phyloP scores from a whole-genome alignment of 2,329 filamentous ascomycete species.

The Ascomycota sp. region DNA sequence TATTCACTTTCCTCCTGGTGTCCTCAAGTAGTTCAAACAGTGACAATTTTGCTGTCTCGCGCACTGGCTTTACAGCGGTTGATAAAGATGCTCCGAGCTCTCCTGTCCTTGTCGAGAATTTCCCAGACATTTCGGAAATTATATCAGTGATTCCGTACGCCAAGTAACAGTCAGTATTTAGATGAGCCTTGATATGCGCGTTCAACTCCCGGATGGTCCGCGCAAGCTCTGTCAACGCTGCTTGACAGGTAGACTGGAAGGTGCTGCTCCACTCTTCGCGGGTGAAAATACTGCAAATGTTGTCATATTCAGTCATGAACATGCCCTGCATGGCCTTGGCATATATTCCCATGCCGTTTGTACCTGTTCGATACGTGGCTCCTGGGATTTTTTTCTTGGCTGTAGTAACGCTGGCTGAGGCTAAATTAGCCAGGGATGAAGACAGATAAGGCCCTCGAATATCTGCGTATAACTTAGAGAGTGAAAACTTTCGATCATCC shows the following conservation, averaged over 20 bases:
- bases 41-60: constrained; percentile 79
- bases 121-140: constrained; percentile 57
- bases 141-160: constrained; percentile 92
- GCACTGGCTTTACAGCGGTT: constrained; percentile 70
- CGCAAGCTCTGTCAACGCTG: constrained; percentile 60
- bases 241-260: constrained; percentile 59
- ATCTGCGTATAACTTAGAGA: constrained; percentile 69
- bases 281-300: constrained; percentile 69
- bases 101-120: constrained; percentile 63
- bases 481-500: constrained; percentile 40
- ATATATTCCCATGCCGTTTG: constrained; percentile 82
- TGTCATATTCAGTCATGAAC: constrained; percentile 76
- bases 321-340: constrained; percentile 72
- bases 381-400: constrained; percentile 64
- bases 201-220: constrained; percentile 80
- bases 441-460: constrained; percentile 75
- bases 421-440: constrained; percentile 63
- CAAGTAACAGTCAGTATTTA: constrained; percentile 81
- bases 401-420: constrained; percentile 68
- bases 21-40: constrained; percentile 71
- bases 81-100: constrained; percentile 69
- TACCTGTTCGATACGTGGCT: constrained; percentile 69
- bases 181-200: constrained; percentile 65
- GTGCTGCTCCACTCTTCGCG: constrained; percentile 68
- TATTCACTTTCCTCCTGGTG: constrained; percentile 47